phyloP scores from a whole-genome alignment of 1,139 yeast genomes.

The Suhomyces yuchorum region DNA sequence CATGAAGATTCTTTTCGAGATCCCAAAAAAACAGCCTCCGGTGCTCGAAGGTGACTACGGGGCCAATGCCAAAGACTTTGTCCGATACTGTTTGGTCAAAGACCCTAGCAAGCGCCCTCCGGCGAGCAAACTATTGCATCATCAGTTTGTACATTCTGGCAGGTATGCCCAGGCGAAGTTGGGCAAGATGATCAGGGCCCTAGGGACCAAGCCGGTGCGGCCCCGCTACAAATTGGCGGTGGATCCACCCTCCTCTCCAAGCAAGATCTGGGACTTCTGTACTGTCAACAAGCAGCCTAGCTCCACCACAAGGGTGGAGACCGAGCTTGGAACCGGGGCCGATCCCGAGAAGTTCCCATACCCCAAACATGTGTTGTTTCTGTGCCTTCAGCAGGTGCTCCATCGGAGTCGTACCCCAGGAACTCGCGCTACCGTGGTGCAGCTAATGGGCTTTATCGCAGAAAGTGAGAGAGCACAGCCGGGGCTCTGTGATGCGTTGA shows the following conservation, averaged over 20 bases:
- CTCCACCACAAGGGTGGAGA: background rate
- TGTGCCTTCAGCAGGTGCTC: conserved; percentile 46
- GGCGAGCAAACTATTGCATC: conserved; percentile 46
- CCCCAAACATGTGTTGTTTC: conserved; percentile 26
- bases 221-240: conserved; percentile 14
- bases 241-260: background rate
- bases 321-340: background rate
- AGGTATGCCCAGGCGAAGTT: conserved; percentile 11
- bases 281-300: background rate
- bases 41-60: conserved; percentile 46
- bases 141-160: conserved; percentile 42
- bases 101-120: conserved; percentile 57
- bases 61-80: conserved; percentile 59
- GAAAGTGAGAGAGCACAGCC: conserved; percentile 56
- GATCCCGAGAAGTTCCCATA: background rate
- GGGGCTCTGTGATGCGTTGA: conserved; percentile 64
- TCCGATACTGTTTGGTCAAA: conserved; percentile 58
- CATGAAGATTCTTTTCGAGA: conserved; percentile 69
- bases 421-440: conserved; percentile 48
- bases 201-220: conserved; percentile 3
- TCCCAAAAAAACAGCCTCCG: conserved; percentile 74
- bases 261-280: conserved; percentile 8
- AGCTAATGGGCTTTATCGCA: conserved; percentile 38
- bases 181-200: conserved; percentile 12
- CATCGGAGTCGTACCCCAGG: conserved; percentile 49